Conservation (phyloP, 371 early-diverging fungal genomes). For the Mucor circinelloides region DNA sequence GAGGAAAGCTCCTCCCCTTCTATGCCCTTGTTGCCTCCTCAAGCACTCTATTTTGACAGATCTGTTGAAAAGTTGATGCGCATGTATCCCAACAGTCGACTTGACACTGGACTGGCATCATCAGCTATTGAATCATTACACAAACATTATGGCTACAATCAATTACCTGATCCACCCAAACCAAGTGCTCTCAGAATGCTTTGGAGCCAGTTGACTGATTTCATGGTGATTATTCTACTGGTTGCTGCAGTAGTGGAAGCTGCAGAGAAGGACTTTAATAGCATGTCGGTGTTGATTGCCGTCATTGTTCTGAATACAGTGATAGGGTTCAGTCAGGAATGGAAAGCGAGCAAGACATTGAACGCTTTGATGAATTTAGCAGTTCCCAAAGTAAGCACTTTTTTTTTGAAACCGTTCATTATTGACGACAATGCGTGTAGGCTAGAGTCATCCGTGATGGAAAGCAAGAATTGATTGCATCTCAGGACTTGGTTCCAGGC, state of each 20-base stretch:
- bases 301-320: conserved; percentile 80
- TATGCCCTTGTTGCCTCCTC: conserved; percentile 56
- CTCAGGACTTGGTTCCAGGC: conserved; percentile 81
- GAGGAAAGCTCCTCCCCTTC: conserved; percentile 33
- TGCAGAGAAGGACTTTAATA: conserved; percentile 70
- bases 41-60: conserved; percentile 83
- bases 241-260: conserved; percentile 63
- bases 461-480: conserved; percentile 58
- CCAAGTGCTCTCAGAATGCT: conserved; percentile 75
- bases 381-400: conserved; percentile 65
- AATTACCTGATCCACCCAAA: conserved; percentile 71
- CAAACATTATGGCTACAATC: conserved; percentile 82
- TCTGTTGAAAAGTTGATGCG: conserved; percentile 67
- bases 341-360: conserved; percentile 84
- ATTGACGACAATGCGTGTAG: conserved; percentile 14
- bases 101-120: conserved; percentile 64
- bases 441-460: conserved; percentile 84
- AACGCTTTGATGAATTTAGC: conserved; percentile 82
- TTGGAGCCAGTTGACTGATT: conserved; percentile 83
- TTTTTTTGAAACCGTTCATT: neutral
- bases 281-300: conserved; percentile 68
- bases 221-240: conserved; percentile 86
- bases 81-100: conserved; percentile 76
- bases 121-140: conserved; percentile 51
- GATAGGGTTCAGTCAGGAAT: conserved; percentile 89